Evolutionary conservation across 768 basidiomycete genomes (phyloP).

Genomic region (Lactarius hatsudake): DNA sequence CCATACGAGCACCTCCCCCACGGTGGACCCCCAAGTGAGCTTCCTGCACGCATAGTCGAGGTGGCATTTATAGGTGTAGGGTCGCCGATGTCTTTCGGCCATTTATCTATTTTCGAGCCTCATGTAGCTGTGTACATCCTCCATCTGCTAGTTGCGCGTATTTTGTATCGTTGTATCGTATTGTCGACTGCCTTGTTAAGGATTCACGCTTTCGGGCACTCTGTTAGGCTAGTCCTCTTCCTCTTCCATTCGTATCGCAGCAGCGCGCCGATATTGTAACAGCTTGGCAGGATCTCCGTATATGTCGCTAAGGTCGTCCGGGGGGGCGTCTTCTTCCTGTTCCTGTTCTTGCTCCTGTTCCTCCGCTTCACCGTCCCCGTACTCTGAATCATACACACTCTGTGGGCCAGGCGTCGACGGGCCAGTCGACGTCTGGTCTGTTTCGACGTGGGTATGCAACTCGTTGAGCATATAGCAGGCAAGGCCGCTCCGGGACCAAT

Average conservation of each 20-base stretch:
- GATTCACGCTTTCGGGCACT: neutral
- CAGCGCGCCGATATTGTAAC: constrained; percentile 21
- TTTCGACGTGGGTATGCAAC: constrained; percentile 16
- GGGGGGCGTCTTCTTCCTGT: constrained; percentile 21
- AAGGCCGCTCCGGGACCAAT: constrained; percentile 11
- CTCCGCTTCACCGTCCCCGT: constrained; percentile 17
- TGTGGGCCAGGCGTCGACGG: constrained; percentile 24
- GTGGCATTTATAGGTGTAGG: too few relatives aligned
- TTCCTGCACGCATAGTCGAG: neutral
- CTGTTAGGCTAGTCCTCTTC: constrained; percentile 22
- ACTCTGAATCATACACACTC: constrained; percentile 25
- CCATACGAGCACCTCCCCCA: constrained; percentile 33
- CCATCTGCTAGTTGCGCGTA: neutral
- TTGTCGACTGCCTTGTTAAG: constrained; percentile 1
- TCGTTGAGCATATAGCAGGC: constrained; percentile 22
- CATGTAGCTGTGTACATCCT: constrained; percentile 15
- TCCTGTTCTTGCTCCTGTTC: constrained; percentile 23
- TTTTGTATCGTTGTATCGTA: constrained; percentile 15
- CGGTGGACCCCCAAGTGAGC: constrained; percentile 30
- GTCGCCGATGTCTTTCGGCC: neutral
- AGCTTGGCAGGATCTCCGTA: constrained; percentile 22
- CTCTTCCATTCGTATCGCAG: constrained; percentile 25
- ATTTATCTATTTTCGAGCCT: constrained; percentile 3
- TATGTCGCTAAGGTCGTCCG: constrained; percentile 17
- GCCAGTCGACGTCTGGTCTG: constrained; percentile 26